phyloP scores from a whole-genome alignment of 176 grass and related monocot species.

The Oropetium thomaeum region DNA sequence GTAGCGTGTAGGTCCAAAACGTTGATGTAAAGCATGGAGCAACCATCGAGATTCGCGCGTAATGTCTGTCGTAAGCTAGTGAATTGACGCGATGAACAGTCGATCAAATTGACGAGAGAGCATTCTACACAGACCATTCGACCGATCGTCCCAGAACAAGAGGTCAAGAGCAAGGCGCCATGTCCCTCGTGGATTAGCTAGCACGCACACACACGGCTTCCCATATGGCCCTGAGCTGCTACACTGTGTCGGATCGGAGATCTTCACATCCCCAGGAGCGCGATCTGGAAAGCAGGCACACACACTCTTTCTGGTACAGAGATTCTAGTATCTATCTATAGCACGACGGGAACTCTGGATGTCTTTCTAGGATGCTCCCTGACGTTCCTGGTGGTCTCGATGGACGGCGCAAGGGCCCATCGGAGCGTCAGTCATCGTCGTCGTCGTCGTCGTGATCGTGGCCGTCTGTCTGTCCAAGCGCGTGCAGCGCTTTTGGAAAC shows the following conservation, averaged over 20 bases:
- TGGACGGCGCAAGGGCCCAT: too few relatives aligned
- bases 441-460: not conserved
- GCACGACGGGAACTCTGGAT: constrained; percentile 15
- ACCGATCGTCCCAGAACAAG: not conserved
- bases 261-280: constrained; percentile 2
- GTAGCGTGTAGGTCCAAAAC: too few relatives aligned
- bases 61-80: not conserved
- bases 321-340: too few relatives aligned
- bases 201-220: not conserved
- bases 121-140: not conserved
- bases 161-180: not conserved
- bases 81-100: constrained; percentile 7
- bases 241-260: not conserved
- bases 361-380: constrained; percentile 30
- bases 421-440: not conserved
- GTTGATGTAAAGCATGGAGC: not conserved
- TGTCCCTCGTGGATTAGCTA: not conserved
- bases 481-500: constrained; percentile 9
- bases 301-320: not conserved
- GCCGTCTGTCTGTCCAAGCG: not conserved
- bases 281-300: not conserved
- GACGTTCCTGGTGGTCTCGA: too few relatives aligned
- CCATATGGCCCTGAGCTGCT: not conserved
- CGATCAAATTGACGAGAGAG: not conserved
- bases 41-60: not conserved